Base-by-base conservation (phyloP, 2,329 filamentous ascomycete species). In the Hymenoscyphus linearis region DNA sequence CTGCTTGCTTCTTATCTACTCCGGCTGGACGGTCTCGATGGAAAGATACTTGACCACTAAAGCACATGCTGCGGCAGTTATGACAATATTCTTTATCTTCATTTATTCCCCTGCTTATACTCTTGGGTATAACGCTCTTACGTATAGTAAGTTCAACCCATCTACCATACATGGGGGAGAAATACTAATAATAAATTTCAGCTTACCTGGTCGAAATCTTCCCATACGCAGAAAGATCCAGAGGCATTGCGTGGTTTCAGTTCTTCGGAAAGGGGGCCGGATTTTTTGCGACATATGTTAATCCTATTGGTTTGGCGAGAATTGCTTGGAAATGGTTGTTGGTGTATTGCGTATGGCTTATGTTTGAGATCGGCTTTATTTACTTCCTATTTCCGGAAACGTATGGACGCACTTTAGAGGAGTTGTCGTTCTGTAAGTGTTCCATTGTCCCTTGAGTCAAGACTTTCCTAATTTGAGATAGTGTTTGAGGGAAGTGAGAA, bases 41-140 rank as follows among this genome's bases (percentile, higher is more conserved):
- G 73, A 74, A 53, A 72, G 74, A 54, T 60, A 71, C 64, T 68
- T 71, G 52, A 70, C 71, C 25, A 61, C 66, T 26, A 71, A 71
- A 10, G 52, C 50, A 2, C 68, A 67, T 18, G 52, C 57, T 18
- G 65, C 68, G 9, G 62, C 62, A 4, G 62, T 68, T 4, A 67
- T 74, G 6, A 72, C 77, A 40, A 67, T 86, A 35, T 80, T 86
- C 72, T 87, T 85, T 72, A 84, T 83, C 66, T 87, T 85, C 64
- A 75, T 78, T 3, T 87, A 85, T 70, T 79, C 78, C 10, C 82
- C 84, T 3, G 77, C 75, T 63, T 88, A 87, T 70, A 87, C 87
- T 66, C 78, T 87, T 56, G 85, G 84, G n/a, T 85, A 86, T 71
- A 88, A 87, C 68, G 82, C 85, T 14, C 75, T 88, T 59, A 85